Evolutionary conservation across 2,329 filamentous ascomycete genomes (phyloP), one percentile per base, ranked within the genome.

Genomic region (Sporothrix pallida): DNA sequence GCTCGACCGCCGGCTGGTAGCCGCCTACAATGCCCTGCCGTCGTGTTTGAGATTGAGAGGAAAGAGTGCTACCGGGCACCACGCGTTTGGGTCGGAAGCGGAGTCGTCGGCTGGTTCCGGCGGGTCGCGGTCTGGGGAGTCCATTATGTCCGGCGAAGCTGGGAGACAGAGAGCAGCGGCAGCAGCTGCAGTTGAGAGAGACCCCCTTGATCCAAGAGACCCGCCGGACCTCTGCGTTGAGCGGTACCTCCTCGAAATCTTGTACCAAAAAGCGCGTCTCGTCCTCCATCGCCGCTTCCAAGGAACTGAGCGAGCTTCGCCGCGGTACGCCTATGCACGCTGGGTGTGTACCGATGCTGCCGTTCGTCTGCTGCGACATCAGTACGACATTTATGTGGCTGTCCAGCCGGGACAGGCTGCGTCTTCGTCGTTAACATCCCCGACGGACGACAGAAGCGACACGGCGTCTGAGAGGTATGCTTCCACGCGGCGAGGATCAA

Each of bases 271-370:
- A 60, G 74, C 73, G 0, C 76, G 78, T 15, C 73, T 73, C 1
- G 75, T 79, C 6, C 73, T 80, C 5, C 78, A 80, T 73, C 77
- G 79, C 7, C 75, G 75, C 10, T 81, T 79, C 68, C 75, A 81
- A 23, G 77, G 77, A 4, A 48, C 76, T 0, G 82, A 81, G 0
- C 80, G 81, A 23, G 79, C 78, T 1, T 80, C 84, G 71, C 15
- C 75, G 0, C 79, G 78, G 7, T 85, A 82, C 72, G 76, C 78
- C 31, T 81, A 82, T 73, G 86, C 85, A 0, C 80, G 84, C 6
- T 78, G 78, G 60, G 79, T 81, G 0, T 86, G 85, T 75, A 77
- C 86, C 2, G 83, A 85, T 71, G 83, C 85, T 4, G 83, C 85
- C 1, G 78, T 82, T 26, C 80, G 82, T 50, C 83, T 84, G 10